Conservation (phyloP, 371 early-diverging fungal genomes). For the Homolaphlyctis polyrhiza region DNA sequence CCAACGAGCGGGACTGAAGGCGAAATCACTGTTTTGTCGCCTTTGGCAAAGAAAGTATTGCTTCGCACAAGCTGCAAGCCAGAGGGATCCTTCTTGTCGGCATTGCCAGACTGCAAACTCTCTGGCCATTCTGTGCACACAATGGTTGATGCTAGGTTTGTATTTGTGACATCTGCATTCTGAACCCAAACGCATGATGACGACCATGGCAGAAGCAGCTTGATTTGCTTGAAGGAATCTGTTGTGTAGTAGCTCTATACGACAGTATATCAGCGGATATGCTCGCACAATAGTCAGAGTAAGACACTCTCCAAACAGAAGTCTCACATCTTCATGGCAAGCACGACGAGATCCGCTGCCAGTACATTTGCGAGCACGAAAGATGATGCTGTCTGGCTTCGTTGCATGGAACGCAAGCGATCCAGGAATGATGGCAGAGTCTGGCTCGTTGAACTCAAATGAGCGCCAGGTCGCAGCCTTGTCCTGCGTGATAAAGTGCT, state of each 20-base stretch:
- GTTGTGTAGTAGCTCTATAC: constrained; percentile 59
- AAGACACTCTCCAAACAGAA: neutral
- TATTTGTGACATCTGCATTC: constrained; percentile 47
- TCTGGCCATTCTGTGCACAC: constrained; percentile 62
- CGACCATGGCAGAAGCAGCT: constrained; percentile 47
- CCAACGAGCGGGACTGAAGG: constrained; percentile 53
- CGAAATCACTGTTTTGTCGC: constrained; percentile 39
- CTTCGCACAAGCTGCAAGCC: constrained; percentile 55
- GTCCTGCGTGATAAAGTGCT: constrained; percentile 64
- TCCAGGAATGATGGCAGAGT: constrained; percentile 29
- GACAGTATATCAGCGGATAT: constrained; percentile 2
- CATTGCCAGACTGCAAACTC: constrained; percentile 34
- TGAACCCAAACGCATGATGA: constrained; percentile 65
- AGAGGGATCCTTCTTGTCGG: constrained; percentile 30
- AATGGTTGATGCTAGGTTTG: constrained; percentile 50
- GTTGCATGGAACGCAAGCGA: constrained; percentile 62
- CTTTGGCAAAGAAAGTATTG: constrained; percentile 52
- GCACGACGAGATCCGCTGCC: neutral
- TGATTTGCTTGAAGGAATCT: constrained; percentile 55
- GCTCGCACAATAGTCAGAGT: neutral
- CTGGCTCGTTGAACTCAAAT: constrained; percentile 39
- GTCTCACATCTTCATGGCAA: neutral
- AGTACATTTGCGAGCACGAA: constrained; percentile 45
- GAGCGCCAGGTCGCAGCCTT: constrained; percentile 58
- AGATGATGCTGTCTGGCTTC: constrained; percentile 54